Evolutionary conservation across 2,329 filamentous ascomycete species (phyloP), one percentile per base, ranked within the genome.

Genomic region (Chalara sp.): DNA sequence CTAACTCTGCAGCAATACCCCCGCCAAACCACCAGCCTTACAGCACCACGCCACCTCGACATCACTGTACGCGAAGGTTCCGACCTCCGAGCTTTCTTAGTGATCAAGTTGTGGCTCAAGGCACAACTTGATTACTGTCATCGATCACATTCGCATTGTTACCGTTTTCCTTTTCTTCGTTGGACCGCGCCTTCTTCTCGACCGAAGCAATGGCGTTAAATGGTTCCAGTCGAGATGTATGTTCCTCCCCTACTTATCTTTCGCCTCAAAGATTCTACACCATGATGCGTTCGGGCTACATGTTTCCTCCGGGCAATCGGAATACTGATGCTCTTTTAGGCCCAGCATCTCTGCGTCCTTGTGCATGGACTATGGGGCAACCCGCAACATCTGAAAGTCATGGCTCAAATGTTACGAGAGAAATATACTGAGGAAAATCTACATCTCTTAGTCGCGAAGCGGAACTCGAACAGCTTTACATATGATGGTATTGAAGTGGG

Each of bases 321-420:
- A 21, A 21, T 21, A 21, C 21, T 21, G 21, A 21, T 21, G 21
- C 21, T 2, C n/a, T n/a, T 37, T 37, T n/a, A 37, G 35, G 81
- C 84, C 45, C 76, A 86, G 57, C 87, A 91, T 66, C 79, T 92
- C 55, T 86, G 83, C 62, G 85, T 92, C 41, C 74, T 92, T 43
- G 83, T 90, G 48, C 87, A 92, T 65, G 81, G 87, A 70, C 75
- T 91, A 57, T 92, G 88, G 88, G 88, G 88, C 21, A 88, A 89
- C 57, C 88, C 88, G 1, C 73, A 74, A 45, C 87, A 93, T 67
- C 79, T 92, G 68, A 74, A 74, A 53, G 82, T 79, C 50, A 73
- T 92, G 53, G 84, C 83, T 52, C 81, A 82, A 55, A 74, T 78
- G 6, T 70, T 93, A 6, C 79, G 83, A 54, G 75, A 76, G 30